Conservation (phyloP, 257 asterid genomes). For the Catharanthus roseus region DNA sequence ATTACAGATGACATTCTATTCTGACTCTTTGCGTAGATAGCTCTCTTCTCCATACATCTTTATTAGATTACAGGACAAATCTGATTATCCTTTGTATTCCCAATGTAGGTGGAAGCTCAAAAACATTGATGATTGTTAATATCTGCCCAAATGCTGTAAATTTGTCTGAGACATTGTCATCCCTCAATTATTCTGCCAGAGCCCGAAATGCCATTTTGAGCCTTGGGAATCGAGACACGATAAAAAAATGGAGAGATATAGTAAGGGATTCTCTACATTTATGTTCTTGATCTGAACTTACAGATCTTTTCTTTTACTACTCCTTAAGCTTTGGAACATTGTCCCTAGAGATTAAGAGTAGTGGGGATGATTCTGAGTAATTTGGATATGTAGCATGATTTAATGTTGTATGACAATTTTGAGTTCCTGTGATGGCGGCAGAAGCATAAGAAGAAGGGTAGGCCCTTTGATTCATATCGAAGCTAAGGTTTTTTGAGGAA, state of each 20-base stretch:
- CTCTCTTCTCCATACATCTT: background rate
- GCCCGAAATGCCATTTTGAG: slow-evolving; percentile 79
- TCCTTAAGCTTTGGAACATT: too few relatives aligned
- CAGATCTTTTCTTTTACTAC: background rate
- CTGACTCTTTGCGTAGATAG: background rate
- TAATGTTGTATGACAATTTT: background rate
- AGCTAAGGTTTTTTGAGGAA: too few relatives aligned
- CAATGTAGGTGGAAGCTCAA: slow-evolving; percentile 82
- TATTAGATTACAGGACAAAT: slow-evolving; percentile 1
- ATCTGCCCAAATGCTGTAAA: slow-evolving; percentile 65
- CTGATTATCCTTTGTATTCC: slow-evolving; percentile 20
- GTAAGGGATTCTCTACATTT: slow-evolving; percentile 47
- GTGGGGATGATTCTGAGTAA: background rate
- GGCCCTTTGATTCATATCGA: too few relatives aligned
- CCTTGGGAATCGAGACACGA: slow-evolving; percentile 95
- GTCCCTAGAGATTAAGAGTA: background rate
- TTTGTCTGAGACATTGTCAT: slow-evolving; percentile 73
- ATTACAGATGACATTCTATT: background rate
- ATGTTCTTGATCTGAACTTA: background rate
- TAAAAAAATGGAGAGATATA: slow-evolving; percentile 91
- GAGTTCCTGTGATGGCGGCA: too few relatives aligned
- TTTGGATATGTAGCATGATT: background rate
- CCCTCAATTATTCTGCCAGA: slow-evolving; percentile 90
- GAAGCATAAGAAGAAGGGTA: too few relatives aligned
- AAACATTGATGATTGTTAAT: slow-evolving; percentile 81